Conservation (phyloP, 306 rosid genomes). For the Datisca glomerata region DNA sequence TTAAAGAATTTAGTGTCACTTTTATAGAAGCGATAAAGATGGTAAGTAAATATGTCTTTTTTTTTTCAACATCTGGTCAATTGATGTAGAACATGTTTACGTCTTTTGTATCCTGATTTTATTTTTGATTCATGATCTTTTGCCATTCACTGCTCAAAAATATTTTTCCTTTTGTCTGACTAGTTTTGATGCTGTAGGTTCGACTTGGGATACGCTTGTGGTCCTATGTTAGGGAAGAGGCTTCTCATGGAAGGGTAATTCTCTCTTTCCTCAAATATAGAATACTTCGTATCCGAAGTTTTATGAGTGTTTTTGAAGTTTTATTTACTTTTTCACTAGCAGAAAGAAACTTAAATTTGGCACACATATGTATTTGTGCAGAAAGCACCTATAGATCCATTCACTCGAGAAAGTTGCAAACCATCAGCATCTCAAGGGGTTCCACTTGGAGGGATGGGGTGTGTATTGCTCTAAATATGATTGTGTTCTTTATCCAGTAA, state of each 20-base stretch:
- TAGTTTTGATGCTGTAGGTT: conserved; percentile 40
- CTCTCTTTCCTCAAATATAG: conserved; percentile 5
- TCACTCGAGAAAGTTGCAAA: conserved; percentile 85
- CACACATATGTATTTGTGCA: conserved; percentile 26
- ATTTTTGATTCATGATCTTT: no score
- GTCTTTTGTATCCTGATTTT: background rate
- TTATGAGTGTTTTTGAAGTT: background rate
- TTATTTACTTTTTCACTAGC: no score
- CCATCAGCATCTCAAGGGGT: conserved; percentile 99
- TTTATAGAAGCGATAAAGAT: conserved; percentile 88
- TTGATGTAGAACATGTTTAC: background rate
- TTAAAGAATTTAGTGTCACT: conserved; percentile 85
- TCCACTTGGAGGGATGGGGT: conserved; percentile 99
- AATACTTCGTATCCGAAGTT: background rate
- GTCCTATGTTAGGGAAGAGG: conserved; percentile 98
- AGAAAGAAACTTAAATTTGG: no score
- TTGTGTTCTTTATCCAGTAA: background rate
- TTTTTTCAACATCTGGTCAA: no score
- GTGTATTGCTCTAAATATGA: conserved; percentile 15
- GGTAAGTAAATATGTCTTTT: no score
- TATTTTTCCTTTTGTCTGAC: conserved; percentile 8
- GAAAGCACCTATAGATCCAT: conserved; percentile 99
- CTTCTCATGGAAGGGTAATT: conserved; percentile 98
- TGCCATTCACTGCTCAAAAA: background rate
- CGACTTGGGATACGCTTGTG: conserved; percentile 84